Evolutionary conservation across 441 rosid genomes (phyloP).

Genomic region (Lepidium campestre): DNA sequence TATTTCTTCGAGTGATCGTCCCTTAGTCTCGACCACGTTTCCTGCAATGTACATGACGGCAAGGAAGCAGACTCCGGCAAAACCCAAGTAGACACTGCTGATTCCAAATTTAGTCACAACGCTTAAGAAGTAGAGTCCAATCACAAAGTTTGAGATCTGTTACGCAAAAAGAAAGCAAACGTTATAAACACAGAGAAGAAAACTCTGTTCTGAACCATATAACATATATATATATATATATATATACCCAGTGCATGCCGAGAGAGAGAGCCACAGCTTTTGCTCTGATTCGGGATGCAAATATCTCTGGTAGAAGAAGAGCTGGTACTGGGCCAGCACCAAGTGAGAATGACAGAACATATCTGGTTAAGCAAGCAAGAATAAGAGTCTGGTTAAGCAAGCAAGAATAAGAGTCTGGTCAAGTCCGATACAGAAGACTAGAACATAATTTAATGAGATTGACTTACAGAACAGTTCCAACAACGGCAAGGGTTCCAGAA

Average conservation of each 20-base stretch:
- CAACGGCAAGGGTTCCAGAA: slow-evolving; percentile 85
- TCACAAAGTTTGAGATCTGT: slow-evolving; percentile 92
- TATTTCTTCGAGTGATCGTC: slow-evolving; percentile 88
- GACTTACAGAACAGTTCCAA: slow-evolving; percentile 94
- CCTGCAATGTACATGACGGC: slow-evolving; percentile 73
- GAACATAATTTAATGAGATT: not conserved
- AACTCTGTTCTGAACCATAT: not conserved
- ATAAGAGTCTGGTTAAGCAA: slow-evolving; percentile 25
- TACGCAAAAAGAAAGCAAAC: not conserved
- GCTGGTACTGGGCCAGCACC: slow-evolving; percentile 99
- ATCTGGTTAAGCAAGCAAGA: slow-evolving; percentile 39
- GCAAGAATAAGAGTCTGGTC: slow-evolving; percentile 2
- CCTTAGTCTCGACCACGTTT: slow-evolving; percentile 92
- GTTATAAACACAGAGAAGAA: not conserved
- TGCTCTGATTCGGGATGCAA: slow-evolving; percentile 93
- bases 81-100: slow-evolving; percentile 83
- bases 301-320: slow-evolving; percentile 93
- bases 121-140: slow-evolving; percentile 88
- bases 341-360: slow-evolving; percentile 91
- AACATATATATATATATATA: not conserved
- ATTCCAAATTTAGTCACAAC: slow-evolving; percentile 86
- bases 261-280: slow-evolving; percentile 92
- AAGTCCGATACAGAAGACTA: not conserved
- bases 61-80: slow-evolving; percentile 67
- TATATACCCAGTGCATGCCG: slow-evolving; percentile 95